Percentiles rank a stretch among this genome's conserved stretches.
Evolutionary conservation across 2,329 filamentous ascomycete species (phyloP).

Genomic region (Penicillium sp.): DNA sequence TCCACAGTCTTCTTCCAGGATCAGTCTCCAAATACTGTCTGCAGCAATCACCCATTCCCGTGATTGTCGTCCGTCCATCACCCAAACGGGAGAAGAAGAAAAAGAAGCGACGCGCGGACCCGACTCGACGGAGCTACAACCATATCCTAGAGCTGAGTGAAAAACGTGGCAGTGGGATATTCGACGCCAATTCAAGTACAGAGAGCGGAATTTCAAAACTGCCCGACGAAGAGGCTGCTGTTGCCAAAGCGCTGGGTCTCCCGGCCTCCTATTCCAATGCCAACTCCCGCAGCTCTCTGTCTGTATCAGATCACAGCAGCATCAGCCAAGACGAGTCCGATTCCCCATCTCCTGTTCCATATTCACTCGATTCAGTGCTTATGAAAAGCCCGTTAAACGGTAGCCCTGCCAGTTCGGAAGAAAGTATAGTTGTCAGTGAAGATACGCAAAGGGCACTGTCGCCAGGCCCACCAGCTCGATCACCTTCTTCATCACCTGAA

Average conservation of each 20-base stretch:
- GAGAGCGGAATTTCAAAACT: conserved; percentile 50
- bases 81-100: conserved; percentile 91
- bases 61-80: conserved; percentile 86
- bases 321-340: conserved; percentile 36
- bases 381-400: conserved; percentile 28
- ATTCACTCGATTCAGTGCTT: conserved; percentile 29
- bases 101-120: conserved; percentile 78
- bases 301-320: conserved; percentile 39
- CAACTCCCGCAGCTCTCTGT: conserved; percentile 40
- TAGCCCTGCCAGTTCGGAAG: conserved; percentile 32
- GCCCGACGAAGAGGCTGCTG: conserved; percentile 55
- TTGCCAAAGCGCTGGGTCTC: conserved; percentile 54
- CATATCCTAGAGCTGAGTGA: conserved; percentile 73
- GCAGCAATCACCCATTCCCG: conserved; percentile 89
- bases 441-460: conserved; percentile 10
- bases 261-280: conserved; percentile 35
- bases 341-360: conserved; percentile 23
- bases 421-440: conserved; percentile 20
- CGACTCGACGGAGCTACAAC: conserved; percentile 74
- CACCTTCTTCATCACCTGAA: conserved; percentile 4
- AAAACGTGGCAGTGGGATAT: conserved; percentile 54
- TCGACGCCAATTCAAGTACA: conserved; percentile 54
- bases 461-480: conserved; percentile 8
- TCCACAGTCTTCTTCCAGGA: conserved; percentile 84
- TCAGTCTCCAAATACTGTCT: conserved; percentile 94